Conservation (phyloP, 2,329 filamentous ascomycete genomes). For the Colletotrichum sp. region DNA sequence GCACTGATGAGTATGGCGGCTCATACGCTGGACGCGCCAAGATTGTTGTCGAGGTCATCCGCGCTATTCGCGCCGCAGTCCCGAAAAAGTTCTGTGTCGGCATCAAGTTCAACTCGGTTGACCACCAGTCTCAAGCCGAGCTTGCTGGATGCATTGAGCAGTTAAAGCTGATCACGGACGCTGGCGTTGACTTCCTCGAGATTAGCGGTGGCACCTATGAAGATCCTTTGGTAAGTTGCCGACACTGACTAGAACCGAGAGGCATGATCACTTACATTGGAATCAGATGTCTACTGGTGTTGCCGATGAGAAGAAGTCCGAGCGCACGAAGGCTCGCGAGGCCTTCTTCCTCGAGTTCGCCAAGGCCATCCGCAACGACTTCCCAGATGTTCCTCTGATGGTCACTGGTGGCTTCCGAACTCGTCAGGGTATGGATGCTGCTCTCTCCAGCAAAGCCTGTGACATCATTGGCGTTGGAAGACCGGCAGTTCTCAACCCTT, state of each 20-base stretch:
- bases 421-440: conserved; percentile 43
- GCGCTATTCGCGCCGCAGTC: conserved; percentile 42
- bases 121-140: conserved; percentile 52
- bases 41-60: conserved; percentile 56
- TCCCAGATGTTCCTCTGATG: conserved; percentile 52
- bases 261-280: conserved; percentile 28
- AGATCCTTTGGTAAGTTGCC: conserved; percentile 45
- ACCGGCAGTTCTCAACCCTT: conserved; percentile 42
- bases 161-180: conserved; percentile 50
- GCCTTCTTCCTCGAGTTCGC: conserved; percentile 74
- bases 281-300: background rate
- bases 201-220: conserved; percentile 69
- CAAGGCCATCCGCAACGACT: conserved; percentile 48
- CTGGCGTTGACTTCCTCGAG: conserved; percentile 70
- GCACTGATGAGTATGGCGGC: conserved; percentile 63
- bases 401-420: conserved; percentile 69
- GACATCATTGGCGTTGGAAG: conserved; percentile 46
- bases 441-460: conserved; percentile 40
- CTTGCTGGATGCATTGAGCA: conserved; percentile 63
- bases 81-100: conserved; percentile 51
- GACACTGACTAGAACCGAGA: background rate
- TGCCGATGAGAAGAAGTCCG: conserved; percentile 31
- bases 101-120: conserved; percentile 62
- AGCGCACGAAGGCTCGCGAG: conserved; percentile 60
- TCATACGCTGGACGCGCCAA: conserved; percentile 50